A percentile compares a stretch with the other conserved stretches of the same genome.
Conservation (phyloP, 208 protist species). For the Tritrichomonas musculus region DNA sequence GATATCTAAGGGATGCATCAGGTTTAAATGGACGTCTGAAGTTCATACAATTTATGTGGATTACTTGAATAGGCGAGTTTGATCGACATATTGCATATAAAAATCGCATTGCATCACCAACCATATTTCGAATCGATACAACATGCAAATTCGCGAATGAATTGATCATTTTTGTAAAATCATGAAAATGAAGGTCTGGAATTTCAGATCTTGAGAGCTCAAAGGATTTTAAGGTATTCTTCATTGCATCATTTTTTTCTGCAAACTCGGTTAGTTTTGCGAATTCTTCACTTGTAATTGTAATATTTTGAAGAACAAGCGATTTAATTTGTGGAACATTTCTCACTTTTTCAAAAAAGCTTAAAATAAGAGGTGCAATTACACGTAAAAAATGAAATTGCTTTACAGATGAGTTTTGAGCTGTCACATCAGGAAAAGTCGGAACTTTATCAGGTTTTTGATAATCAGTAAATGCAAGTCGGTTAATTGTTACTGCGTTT, state of each 20-base stretch:
- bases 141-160: neutral
- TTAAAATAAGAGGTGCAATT: neutral
- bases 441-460: neutral
- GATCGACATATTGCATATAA: too few species aligned
- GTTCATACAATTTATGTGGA: too few species aligned
- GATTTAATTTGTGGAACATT: neutral
- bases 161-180: neutral
- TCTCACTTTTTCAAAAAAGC: neutral
- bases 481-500: neutral
- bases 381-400: neutral
- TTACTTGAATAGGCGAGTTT: too few species aligned
- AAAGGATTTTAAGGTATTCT: neutral
- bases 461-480: neutral
- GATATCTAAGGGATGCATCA: too few species aligned
- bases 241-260: neutral
- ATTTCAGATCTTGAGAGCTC: neutral
- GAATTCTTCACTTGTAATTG: neutral
- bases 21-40: neutral
- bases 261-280: neutral
- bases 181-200: neutral
- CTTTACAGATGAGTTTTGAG: neutral
- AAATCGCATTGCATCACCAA: too few species aligned
- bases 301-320: neutral
- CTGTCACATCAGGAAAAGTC: neutral
- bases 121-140: too few species aligned